Percentiles rank a stretch among this genome's conserved stretches.
These are phyloP conservation scores for Bipolaris oryzae DNA, from an alignment of 2,329 filamentous ascomycete species.

Conservation along the genomic window DNA sequence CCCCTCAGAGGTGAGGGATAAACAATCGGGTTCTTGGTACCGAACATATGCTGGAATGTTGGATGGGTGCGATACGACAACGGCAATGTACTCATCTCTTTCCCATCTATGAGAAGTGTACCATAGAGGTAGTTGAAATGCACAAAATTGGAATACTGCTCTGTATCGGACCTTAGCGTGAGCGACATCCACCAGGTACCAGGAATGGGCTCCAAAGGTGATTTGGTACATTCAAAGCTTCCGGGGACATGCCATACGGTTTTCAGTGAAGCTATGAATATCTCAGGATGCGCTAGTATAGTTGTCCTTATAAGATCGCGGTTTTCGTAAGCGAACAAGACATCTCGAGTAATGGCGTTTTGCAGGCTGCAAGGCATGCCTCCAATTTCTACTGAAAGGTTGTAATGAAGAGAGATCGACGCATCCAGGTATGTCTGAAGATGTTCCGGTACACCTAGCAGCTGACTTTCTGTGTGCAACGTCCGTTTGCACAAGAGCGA, in stretches of 20 bases:
- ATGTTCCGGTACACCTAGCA: conserved; percentile 14
- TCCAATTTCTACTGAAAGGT: conserved; percentile 47
- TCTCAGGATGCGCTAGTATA: conserved; percentile 36
- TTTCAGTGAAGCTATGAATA: conserved; percentile 47
- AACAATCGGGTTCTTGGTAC: conserved; percentile 57
- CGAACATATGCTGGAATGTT: conserved; percentile 60
- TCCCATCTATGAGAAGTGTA: conserved; percentile 57
- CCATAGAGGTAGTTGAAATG: conserved; percentile 57
- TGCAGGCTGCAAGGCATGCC: conserved; percentile 44
- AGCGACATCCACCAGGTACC: conserved; percentile 45
- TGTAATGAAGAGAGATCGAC: conserved; percentile 57
- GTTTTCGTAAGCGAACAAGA: conserved; percentile 53
- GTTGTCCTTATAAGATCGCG: conserved; percentile 43
- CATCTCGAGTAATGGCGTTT: conserved; percentile 55
- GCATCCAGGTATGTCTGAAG: conserved; percentile 45
- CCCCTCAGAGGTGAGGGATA: conserved; percentile 59
- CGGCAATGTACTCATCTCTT: conserved; percentile 61
- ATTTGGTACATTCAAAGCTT: conserved; percentile 15
- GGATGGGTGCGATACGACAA: conserved; percentile 54
- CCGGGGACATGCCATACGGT: conserved; percentile 52
- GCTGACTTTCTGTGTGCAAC: conserved; percentile 39
- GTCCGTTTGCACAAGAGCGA: conserved; percentile 63
- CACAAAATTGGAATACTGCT: conserved; percentile 33
- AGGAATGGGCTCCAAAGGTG: conserved; percentile 3
- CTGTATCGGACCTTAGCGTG: conserved; percentile 32